These are phyloP conservation scores for Phytophthora litchii DNA, from an alignment of 352 stramenopile genomes.

Conservation along the genomic window DNA sequence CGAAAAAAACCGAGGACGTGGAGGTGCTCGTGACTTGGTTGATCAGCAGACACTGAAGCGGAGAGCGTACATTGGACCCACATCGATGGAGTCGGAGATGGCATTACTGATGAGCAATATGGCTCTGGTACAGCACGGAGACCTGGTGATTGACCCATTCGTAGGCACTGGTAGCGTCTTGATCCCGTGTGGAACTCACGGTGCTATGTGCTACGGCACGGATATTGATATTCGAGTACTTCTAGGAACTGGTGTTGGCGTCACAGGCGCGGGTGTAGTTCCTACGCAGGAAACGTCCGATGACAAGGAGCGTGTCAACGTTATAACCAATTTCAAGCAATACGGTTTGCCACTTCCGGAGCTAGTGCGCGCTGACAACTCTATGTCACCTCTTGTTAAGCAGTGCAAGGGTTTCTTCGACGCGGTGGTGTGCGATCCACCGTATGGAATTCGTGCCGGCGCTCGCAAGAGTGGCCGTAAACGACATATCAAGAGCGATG, in stretches of 20 bases:
- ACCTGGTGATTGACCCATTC: constrained; percentile 96
- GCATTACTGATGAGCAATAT: constrained; percentile 96
- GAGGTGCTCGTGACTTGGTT: constrained; percentile 75
- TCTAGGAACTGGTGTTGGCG: constrained; percentile 86
- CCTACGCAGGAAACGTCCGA: constrained; percentile 5
- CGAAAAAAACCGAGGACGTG: constrained; percentile 73
- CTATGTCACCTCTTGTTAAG: constrained; percentile 57
- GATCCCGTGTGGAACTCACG: constrained; percentile 92
- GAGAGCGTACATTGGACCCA: constrained; percentile 96
- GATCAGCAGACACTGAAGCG: constrained; percentile 94
- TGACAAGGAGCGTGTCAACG: constrained; percentile 61
- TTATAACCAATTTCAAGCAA: constrained; percentile 92
- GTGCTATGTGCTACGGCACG: constrained; percentile 93
- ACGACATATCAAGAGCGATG: constrained; percentile 38
- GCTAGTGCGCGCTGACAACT: constrained; percentile 94
- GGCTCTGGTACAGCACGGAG: constrained; percentile 66
- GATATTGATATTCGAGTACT: constrained; percentile 98
- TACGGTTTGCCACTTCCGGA: constrained; percentile 94
- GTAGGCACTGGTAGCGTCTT: constrained; percentile 98
- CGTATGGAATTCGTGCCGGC: constrained; percentile 94
- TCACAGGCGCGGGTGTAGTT: constrained; percentile 43
- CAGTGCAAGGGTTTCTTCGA: constrained; percentile 78
- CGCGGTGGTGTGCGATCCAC: constrained; percentile 93
- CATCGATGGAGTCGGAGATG: constrained; percentile 97
- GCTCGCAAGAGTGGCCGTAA: constrained; percentile 92